phyloP scores from a whole-genome alignment of 345 rosid genomes.

The Crucihimalaya himalaica region DNA sequence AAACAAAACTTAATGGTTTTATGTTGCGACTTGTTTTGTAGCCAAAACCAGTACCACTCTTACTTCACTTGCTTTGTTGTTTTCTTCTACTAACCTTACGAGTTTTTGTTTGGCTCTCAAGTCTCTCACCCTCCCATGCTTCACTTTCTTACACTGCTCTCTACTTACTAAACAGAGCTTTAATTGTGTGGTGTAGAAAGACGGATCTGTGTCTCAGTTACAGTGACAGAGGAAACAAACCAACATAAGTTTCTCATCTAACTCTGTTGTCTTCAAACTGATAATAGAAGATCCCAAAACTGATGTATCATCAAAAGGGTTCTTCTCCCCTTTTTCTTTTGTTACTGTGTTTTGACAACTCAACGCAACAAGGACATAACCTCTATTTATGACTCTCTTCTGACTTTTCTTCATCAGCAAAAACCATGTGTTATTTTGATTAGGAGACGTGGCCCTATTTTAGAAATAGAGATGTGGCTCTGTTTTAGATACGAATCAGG shows the following conservation, averaged over 20 bases:
- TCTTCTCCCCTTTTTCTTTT: constrained; percentile 21
- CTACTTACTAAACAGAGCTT: constrained; percentile 8
- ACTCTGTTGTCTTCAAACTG: constrained; percentile 29
- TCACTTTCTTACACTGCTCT: constrained; percentile 17
- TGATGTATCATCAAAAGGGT: constrained; percentile 25
- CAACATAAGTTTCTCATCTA: constrained; percentile 26
- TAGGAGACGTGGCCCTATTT: background rate
- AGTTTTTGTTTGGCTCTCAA: constrained; percentile 37
- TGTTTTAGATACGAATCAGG: constrained; percentile 15
- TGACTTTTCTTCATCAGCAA: constrained; percentile 15
- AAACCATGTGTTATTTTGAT: background rate
- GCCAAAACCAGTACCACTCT: constrained; percentile 33
- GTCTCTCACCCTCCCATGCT: constrained; percentile 26
- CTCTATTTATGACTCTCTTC: constrained; percentile 15
- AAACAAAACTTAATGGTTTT: constrained; percentile 28
- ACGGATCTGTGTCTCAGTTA: constrained; percentile 32
- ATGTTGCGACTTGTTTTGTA: constrained; percentile 38
- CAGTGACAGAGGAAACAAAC: constrained; percentile 32
- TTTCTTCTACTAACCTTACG: constrained; percentile 30
- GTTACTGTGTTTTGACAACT: constrained; percentile 32
- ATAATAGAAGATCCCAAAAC: constrained; percentile 38
- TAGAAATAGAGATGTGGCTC: background rate
- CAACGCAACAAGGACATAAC: constrained; percentile 22
- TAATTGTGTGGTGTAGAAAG: constrained; percentile 31
- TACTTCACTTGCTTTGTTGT: constrained; percentile 34